Evolutionary conservation across 495 filamentous ascomycete species (phyloP), one percentile per base, ranked within the genome.

Genomic region (Penicillium mononematosum): DNA sequence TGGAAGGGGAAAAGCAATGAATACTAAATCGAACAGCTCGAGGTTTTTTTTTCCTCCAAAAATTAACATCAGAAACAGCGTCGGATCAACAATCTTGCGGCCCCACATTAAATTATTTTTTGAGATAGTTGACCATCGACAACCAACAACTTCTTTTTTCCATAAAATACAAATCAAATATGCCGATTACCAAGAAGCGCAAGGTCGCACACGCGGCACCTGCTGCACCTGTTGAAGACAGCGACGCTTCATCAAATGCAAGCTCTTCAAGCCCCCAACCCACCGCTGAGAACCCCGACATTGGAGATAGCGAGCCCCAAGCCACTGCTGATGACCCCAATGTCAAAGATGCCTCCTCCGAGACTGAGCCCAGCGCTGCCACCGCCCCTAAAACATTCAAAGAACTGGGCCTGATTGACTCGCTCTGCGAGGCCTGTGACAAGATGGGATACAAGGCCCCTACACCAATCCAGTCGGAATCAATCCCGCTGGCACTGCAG

Each of bases 321-420:
- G 11, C 58, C 14, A 43, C 19, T 2, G 36, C n/a, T 20, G 61
- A 71, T 31, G 48, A 61, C 27, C n/a, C 61, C 32, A 55, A 52
- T 16, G 50, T 42, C 27, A 25, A 65, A 52, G 58, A 53, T 45
- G 54, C 32, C 16, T 34, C 27, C 53, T 39, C 45, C 41, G 54
- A 59, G 11, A 45, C 48, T 25, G 56, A 32, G 32, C 12, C 39
- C 16, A 53, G 44, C n/a, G 16, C 58, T 7, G 12, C 54, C 17
- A 34, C 31, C 11, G 36, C 57, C 3, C 67, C 74, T 9, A 88
- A 90, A 71, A 83, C 85, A 0, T 98, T 98, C 71, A 82, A 84
- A 60, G 91, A 96, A 36, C 70, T 98, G 36, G 93, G 94, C 17
- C 80, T 98, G 44, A 92, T 95, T 63, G 89, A 92, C 41, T 81